Conservation (phyloP, 2,329 filamentous ascomycete genomes). For the Exophiala calicioides region DNA sequence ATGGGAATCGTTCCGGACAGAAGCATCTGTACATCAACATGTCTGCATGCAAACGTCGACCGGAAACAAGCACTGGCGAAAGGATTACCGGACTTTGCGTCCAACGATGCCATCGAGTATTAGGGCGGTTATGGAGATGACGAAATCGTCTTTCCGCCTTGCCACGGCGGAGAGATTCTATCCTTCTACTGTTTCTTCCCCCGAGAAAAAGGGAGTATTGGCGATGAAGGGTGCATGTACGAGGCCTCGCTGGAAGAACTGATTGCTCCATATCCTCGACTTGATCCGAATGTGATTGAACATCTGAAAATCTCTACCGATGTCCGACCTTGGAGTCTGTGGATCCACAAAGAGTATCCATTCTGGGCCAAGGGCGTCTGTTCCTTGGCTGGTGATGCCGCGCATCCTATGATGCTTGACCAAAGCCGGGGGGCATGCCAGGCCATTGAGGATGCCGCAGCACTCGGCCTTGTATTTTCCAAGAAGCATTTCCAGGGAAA, state of each 20-base stretch:
- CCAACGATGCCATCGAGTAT: conserved; percentile 37
- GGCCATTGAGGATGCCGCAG: conserved; percentile 46
- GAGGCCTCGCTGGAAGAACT: conserved; percentile 17
- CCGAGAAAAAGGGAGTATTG: conserved; percentile 23
- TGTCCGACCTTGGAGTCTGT: conserved; percentile 27
- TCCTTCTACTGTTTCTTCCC: conserved; percentile 45
- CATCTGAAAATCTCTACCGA: conserved; percentile 24
- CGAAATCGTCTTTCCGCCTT: conserved; percentile 45
- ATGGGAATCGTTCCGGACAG: conserved; percentile 38
- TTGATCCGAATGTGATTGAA: conserved; percentile 16
- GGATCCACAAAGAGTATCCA: conserved; percentile 24
- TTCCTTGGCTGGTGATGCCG: conserved; percentile 37
- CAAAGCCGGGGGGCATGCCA: conserved; percentile 40
- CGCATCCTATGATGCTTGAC: conserved; percentile 39
- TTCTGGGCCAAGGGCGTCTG: conserved; percentile 34
- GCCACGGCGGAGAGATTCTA: conserved; percentile 40
- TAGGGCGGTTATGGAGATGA: conserved; percentile 41
- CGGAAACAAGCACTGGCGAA: conserved; percentile 34
- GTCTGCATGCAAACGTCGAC: conserved; percentile 43
- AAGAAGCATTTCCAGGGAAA: conserved; percentile 23
- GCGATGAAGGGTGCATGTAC: conserved; percentile 29
- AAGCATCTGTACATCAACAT: conserved; percentile 41
- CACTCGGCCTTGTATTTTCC: conserved; percentile 41
- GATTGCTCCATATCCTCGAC: conserved; percentile 19
- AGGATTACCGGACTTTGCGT: conserved; percentile 38